Conservation (phyloP, 2,329 filamentous ascomycete genomes). For the Fusarium coffeatum region DNA sequence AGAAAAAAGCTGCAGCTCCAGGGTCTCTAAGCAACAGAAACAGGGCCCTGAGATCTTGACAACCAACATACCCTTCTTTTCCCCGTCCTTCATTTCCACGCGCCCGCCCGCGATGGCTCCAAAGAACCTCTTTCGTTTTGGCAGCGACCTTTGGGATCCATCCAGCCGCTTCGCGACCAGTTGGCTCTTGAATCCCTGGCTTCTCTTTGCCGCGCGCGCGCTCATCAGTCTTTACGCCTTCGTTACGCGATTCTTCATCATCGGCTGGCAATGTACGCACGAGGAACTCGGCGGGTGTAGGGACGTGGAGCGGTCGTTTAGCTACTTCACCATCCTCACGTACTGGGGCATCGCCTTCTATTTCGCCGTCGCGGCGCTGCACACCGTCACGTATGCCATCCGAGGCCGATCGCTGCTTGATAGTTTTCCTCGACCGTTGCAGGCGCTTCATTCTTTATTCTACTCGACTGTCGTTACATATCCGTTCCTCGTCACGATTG, state of each 20-base stretch:
- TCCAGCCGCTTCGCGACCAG: conserved; percentile 80
- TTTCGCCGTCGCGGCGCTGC: conserved; percentile 72
- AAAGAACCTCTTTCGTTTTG: conserved; percentile 54
- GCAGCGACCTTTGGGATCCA: conserved; percentile 61
- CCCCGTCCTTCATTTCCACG: background rate
- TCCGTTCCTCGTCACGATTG: conserved; percentile 76
- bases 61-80: background rate
- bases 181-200: conserved; percentile 77
- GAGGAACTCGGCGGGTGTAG: conserved; percentile 56
- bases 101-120: conserved; percentile 26
- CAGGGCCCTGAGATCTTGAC: conserved; percentile 3
- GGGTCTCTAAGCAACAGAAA: background rate
- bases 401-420: conserved; percentile 67
- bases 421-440: conserved; percentile 69
- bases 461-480: conserved; percentile 72
- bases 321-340: conserved; percentile 84
- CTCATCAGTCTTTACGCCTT: conserved; percentile 75
- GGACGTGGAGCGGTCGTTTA: conserved; percentile 70
- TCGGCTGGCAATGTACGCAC: conserved; percentile 73
- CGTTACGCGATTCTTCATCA: conserved; percentile 73
- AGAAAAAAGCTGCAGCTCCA: conserved; percentile 6
- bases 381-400: conserved; percentile 75
- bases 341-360: conserved; percentile 89
- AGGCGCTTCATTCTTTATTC: conserved; percentile 72
- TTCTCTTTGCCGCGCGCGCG: conserved; percentile 69